Conservation (phyloP, 192 early-diverging fungal genomes). For the Coemansia sp. region DNA sequence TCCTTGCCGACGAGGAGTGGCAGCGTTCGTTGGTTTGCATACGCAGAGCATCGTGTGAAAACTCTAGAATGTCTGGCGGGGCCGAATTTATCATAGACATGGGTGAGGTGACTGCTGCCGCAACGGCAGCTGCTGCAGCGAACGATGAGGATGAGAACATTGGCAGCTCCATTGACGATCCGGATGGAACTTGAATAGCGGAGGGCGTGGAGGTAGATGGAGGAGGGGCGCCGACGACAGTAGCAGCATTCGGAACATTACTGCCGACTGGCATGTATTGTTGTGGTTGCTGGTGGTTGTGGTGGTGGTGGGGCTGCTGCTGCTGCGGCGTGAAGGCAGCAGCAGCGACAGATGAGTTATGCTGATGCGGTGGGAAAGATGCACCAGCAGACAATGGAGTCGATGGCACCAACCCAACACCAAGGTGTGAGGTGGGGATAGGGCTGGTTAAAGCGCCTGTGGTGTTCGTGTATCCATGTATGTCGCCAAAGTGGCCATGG, state of each 20-base stretch:
- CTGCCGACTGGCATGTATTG: constrained; percentile 1
- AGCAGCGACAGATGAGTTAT: neutral
- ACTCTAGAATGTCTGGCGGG: constrained; percentile 49
- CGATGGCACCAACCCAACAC: constrained; percentile 23
- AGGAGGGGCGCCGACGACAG: neutral
- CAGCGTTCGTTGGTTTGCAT: neutral
- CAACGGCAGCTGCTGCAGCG: constrained; percentile 12
- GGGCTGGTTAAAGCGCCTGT: neutral
- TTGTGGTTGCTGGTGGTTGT: neutral
- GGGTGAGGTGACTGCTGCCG: constrained; percentile 7
- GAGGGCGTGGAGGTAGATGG: neutral
- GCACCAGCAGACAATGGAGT: constrained; percentile 41
- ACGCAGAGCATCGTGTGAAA: constrained; percentile 24
- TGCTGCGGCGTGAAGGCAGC: neutral
- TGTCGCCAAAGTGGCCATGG: constrained; percentile 20
- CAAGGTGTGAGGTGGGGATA: constrained; percentile 14
- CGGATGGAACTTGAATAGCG: neutral
- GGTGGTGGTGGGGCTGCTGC: neutral
- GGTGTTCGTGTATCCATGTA: constrained; percentile 22
- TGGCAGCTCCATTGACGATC: neutral
- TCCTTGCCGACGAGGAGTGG: neutral
- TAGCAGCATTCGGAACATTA: constrained; percentile 3
- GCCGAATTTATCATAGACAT: constrained; percentile 34
- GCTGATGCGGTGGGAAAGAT: constrained; percentile 8
- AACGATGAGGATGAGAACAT: neutral